Evolutionary conservation across 2,329 filamentous ascomycete species (phyloP).

Genomic region (Neonectria hederae): DNA sequence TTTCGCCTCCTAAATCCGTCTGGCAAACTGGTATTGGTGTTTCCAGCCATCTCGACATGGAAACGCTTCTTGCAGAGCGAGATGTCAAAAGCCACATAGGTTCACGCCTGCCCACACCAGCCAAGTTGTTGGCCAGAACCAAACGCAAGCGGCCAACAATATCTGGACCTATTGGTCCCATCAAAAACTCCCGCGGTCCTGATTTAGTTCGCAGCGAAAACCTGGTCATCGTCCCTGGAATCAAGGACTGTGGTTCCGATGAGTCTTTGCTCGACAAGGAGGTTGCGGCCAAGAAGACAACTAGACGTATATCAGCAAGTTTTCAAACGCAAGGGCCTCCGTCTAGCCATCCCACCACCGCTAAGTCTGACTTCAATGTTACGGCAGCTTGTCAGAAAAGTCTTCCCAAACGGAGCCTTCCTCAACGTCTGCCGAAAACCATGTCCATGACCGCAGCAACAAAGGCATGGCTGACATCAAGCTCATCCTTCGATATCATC

Average conservation of each 20-base stretch:
- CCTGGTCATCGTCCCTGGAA: conserved; percentile 48
- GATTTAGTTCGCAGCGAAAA: conserved; percentile 48
- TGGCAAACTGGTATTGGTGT: background rate
- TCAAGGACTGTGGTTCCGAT: conserved; percentile 46
- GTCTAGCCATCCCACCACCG: conserved; percentile 44
- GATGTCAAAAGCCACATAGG: conserved; percentile 19
- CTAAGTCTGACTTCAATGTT: conserved; percentile 42
- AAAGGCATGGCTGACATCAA: conserved; percentile 22
- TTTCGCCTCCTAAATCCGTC: too few relatives aligned
- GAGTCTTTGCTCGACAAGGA: conserved; percentile 28
- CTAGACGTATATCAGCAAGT: conserved; percentile 45
- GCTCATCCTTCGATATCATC: conserved; percentile 26
- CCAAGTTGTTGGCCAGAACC: conserved; percentile 24
- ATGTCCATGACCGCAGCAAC: conserved; percentile 26
- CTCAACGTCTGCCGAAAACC: conserved; percentile 29
- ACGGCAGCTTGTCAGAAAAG: conserved; percentile 31
- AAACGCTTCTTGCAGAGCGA: conserved; percentile 23
- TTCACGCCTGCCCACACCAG: conserved; percentile 27
- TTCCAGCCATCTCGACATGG: conserved; percentile 28
- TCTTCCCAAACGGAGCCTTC: conserved; percentile 17
- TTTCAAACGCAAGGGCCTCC: conserved; percentile 40
- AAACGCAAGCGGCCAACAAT: conserved; percentile 44
- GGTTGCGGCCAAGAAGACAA: conserved; percentile 26
- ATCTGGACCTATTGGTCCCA: conserved; percentile 50
- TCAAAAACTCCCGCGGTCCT: conserved; percentile 49